These are phyloP conservation scores for Cryptosporidium sp. DNA, from an alignment of 169 alveolate genomes.

Conservation along the genomic window DNA sequence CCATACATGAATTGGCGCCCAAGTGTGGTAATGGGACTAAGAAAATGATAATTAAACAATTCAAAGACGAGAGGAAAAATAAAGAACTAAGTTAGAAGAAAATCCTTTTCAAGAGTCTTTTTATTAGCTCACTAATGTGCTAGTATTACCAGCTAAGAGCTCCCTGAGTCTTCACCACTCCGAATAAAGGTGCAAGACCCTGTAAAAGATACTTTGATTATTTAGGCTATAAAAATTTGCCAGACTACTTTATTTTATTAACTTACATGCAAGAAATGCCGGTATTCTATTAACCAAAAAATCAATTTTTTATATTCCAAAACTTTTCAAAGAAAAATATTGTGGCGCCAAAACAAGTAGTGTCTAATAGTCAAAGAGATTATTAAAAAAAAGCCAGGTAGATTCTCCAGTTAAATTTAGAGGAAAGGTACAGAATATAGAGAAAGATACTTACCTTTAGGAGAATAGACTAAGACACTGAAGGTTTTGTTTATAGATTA, in stretches of 20 bases:
- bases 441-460: background rate
- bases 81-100: background rate
- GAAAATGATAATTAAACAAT: background rate
- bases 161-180: background rate
- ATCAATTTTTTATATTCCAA: no score
- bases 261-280: background rate
- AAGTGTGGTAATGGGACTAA: constrained; percentile 8
- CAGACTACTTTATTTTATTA: no score
- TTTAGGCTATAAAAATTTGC: background rate
- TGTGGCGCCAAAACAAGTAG: background rate
- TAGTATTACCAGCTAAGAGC: background rate
- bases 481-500: background rate
- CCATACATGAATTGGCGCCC: constrained; percentile 46
- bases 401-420: background rate
- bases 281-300: no score
- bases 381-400: background rate
- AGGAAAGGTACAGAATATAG: background rate
- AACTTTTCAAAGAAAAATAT: background rate
- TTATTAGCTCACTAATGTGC: no score
- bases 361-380: constrained; percentile 12
- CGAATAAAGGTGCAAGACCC: background rate
- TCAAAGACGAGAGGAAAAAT: background rate
- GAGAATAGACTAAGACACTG: background rate
- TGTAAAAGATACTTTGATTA: no score
- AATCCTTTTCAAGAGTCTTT: background rate